Evolutionary conservation across 495 filamentous ascomycete species (phyloP), one percentile per base, ranked within the genome.

Genomic region (Podospora anserina): DNA sequence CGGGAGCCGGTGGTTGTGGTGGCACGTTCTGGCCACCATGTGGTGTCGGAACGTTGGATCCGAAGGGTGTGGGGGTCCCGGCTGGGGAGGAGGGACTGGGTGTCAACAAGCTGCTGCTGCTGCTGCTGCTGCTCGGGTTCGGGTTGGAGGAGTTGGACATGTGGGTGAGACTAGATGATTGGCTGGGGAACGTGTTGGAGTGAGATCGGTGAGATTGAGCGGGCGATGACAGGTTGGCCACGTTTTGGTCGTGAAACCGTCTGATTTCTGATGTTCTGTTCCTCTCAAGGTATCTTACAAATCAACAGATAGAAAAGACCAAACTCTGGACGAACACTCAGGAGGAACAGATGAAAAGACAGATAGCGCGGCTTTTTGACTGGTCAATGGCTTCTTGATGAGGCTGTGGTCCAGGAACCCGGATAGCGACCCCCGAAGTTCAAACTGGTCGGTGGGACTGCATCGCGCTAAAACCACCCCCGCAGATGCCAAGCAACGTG

Each of bases 141-240:
- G 56, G 67, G 27, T 26, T 44, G 6, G 67, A 59, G 9, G 56
- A 62, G 27, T 26, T 44, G 6, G 67, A 59, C 67, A 69, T 69
- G 28, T 49, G 39, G 39, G 39, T 49, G 30, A 32, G 19, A 9
- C 19, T n/a, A 15, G 59, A 5, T 68, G 66, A 63, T 68, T 68
- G 66, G 66, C 66, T 58, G 27, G 44, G 6, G 18, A 20, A 32
- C 39, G 39, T 49, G 39, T 49, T 5, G 13, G 6, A 49, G 39
- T 11, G 9, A 9, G 9, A 49, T 49, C 39, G 18, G 15, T 3
- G 39, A 32, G 30, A 49, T 49, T 49, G 39, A 16, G 15, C 39
- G 9, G 39, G 15, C 13, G 9, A 11, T 11, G 39, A 49, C 6
- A 49, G 5, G 9, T 49, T 49, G 39, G 39, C 39, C 39, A 49